A percentile compares a stretch with the other conserved stretches of the same genome.
These are phyloP conservation scores for Daldinia bambusicola DNA, from an alignment of 495 filamentous ascomycete species.

Conservation along the genomic window DNA sequence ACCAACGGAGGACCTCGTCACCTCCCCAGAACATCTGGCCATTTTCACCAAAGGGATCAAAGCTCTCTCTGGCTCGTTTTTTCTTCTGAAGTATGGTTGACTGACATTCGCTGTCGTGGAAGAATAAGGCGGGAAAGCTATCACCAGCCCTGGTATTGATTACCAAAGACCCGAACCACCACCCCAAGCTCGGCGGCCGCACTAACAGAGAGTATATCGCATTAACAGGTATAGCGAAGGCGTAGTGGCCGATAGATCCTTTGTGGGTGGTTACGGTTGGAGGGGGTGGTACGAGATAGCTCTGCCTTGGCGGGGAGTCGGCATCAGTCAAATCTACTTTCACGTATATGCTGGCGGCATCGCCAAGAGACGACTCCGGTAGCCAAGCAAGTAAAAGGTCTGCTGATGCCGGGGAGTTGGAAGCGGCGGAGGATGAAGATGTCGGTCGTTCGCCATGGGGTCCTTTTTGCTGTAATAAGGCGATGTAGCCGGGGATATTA, in stretches of 20 bases:
- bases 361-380: constrained; percentile 88
- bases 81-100: constrained; percentile 94
- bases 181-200: constrained; percentile 90
- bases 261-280: constrained; percentile 79
- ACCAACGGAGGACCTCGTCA: constrained; percentile 92
- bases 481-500: constrained; percentile 96
- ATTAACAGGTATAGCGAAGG: constrained; percentile 90
- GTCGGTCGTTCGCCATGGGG: constrained; percentile 55
- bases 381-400: constrained; percentile 91
- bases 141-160: constrained; percentile 91
- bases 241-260: constrained; percentile 81
- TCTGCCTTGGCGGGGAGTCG: constrained; percentile 81
- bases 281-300: constrained; percentile 90
- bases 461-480: constrained; percentile 90
- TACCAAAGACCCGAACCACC: constrained; percentile 97
- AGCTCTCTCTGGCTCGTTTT: constrained; percentile 79
- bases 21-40: constrained; percentile 96
- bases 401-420: constrained; percentile 58
- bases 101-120: constrained; percentile 96
- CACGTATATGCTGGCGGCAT: constrained; percentile 87
- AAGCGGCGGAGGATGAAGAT: constrained; percentile 62
- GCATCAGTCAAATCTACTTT: constrained; percentile 91
- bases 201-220: constrained; percentile 91
- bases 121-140: constrained; percentile 94
- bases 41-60: constrained; percentile 88